Evolutionary conservation across 345 rosid species (phyloP), one percentile per base, ranked within the genome.

Genomic region (Kandelia obovata): DNA sequence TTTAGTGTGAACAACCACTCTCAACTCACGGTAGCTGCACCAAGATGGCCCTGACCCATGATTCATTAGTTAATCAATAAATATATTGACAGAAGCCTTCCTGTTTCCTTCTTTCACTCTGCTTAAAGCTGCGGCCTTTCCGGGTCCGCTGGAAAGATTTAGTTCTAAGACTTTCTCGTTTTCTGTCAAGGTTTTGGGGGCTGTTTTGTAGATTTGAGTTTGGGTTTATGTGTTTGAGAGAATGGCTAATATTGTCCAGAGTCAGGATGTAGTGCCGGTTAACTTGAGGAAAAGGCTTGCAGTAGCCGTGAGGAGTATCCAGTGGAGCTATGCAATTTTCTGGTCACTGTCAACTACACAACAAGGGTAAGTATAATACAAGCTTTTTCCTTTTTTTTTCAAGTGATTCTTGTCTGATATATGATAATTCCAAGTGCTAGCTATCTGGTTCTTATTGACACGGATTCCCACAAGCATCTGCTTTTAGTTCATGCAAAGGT

Each of bases 301-400:
- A 62, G 79, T 91, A 58, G 89, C 88, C 78, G 91, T 94, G 31
- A 86, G 86, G 85, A 94, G 91, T 69, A 83, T 89, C 65, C 89
- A 88, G 60, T 94, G 97, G 98, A 94, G 90, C 84, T 91, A 94
- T 64, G 98, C 96, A 56, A 76, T 94, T 71, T 94, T 88, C 85
- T 94, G 98, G 98, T 84, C 97, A 0, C 71, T 78, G 60, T 93
- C 98, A 81, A 51, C 87, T 58, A 75, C 80, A 53, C 87, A 89
- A 75, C 81, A 78, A 64, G 92, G 89, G 98, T 93, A 80, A 73
- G 64, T 58, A 61, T 28, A 53, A 34, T 25, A 21, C 28, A 56
- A 56, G 31, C 8, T 46, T 23, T 25, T 52, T 37, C 26, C 62
- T 62, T 25, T 1, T 35, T 11, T 32, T 59, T 2, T 8, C 3